Evolutionary conservation across 1,284 basidiomycete genomes (phyloP).

Genomic region (Xanthoconium separans): DNA sequence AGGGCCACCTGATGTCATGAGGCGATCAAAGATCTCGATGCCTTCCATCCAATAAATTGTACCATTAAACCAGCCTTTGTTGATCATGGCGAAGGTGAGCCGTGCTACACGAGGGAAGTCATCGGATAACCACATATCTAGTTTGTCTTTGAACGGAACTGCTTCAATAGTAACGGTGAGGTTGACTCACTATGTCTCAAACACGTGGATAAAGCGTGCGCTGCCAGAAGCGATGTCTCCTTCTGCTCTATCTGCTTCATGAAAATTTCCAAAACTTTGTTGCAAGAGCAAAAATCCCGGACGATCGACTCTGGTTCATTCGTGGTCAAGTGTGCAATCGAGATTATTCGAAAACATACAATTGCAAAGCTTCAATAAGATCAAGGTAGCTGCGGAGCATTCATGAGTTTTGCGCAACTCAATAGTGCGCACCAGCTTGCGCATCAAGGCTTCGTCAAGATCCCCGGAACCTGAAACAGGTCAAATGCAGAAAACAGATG

Average conservation of each 20-base stretch:
- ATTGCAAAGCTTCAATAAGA: slow-evolving; percentile 10
- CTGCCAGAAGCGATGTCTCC: slow-evolving; percentile 6
- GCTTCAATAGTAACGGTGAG: not conserved
- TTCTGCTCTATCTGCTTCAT: not conserved
- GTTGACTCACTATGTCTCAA: not conserved
- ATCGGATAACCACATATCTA: not conserved
- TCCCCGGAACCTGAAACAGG: not conserved
- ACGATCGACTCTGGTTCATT: not conserved
- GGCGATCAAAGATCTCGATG: not conserved
- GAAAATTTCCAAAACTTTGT: not conserved
- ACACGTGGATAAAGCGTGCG: slow-evolving; percentile 8
- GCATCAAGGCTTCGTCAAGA: slow-evolving; percentile 1
- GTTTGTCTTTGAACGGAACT: not conserved
- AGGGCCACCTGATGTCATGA: slow-evolving; percentile 3
- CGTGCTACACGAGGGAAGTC: not conserved
- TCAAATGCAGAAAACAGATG: not conserved
- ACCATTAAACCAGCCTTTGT: slow-evolving; percentile 15
- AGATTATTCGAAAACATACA: not conserved
- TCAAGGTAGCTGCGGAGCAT: slow-evolving; percentile 7
- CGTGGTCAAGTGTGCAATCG: not conserved
- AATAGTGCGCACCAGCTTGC: not conserved
- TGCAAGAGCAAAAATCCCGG: not conserved
- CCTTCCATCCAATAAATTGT: slow-evolving; percentile 9
- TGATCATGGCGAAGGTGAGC: not conserved
- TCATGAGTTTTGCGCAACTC: not conserved